Base-by-base conservation (phyloP, 2,329 filamentous ascomycete species). In the Taxawa tesnikishii region DNA sequence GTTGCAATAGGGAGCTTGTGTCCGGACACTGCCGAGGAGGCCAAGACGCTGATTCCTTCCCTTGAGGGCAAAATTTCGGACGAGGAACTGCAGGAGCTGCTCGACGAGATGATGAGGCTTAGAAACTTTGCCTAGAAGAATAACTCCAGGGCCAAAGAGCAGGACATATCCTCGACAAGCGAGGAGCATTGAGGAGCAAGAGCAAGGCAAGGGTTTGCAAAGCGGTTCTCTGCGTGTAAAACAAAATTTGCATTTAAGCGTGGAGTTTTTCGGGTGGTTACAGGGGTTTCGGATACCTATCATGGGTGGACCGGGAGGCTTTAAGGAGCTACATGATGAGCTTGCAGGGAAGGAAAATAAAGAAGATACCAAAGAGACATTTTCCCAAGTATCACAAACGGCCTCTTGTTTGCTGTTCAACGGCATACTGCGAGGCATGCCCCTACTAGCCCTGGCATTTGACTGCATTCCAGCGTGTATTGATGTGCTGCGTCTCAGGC, bases 21-120 rank as follows among this genome's bases (percentile, higher is more conserved):
- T 58, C 94, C 87, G 54, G 87, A 93, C 48, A 80, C 77, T 27
- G 80, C 84, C 37, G 90, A 98, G 53, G 92, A 98, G 61, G 90
- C 90, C 38, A 94, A 94, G 63, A 94, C 84, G 6, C 69, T 98
- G 37, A 93, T 98, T 41, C 92, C 90, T 1, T 94, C 72, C 44
- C 57, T 98, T 31, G 70, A 77, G 46, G 78, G 85, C 57, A 98
- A 98, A 63, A 92, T 96, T 50, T 72, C 71, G 39, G 88, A 96
- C 53, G 81, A 84, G 21, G 83, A 93, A 45, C 62, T 98, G 42
- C 79, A 93, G 57, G 79, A 85, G 41, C 65, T 96, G 36, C 69
- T 98, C 36, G 79, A 94, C 50, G 85, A 98, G 63, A 79, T 96
- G 59, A 81, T 77, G 46, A 92, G 92, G 66, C 64, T 93, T 51